Evolutionary conservation across 108 stramenopile species (phyloP), one percentile per base, ranked within the genome.

Genomic region (Nitzschia putrida): DNA sequence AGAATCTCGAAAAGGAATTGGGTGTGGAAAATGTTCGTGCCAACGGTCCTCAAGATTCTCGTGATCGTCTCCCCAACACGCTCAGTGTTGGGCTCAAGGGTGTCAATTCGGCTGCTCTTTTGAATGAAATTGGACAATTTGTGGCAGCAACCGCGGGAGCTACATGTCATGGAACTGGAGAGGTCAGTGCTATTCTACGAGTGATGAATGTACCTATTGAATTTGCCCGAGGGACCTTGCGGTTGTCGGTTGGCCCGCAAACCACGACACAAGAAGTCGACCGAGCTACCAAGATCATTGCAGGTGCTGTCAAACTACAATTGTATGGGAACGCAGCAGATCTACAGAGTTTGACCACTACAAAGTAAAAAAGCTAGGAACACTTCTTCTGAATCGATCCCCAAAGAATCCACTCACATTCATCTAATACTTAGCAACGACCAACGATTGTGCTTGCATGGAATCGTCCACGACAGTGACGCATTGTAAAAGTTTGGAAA

Each of bases 131-230:
- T 50, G 80, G 84, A 18, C 71, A 87, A 51, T 21, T 53, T 8
- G 93, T 99, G 3, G 96, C 97, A 0, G 91, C 89, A 25, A 88
- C 88, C 49, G 97, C 96, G 2, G 96, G 96, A 8, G 90, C 96
- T 18, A 91, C 97, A 8, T 98, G 97, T 76, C 95, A 97, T 68
- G 81, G 84, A 43, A 61, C 72, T 54, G 66, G 65, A 9, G 57
- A 78, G 13, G 67, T 95, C 10, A 94, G 92, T 12, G 67, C 86
- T 29, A 89, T 99, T 2, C 78, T 98, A 53, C 58, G 63, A 61
- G 97, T 97, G 39, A 97, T 98, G 95, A 66, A 85, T 56, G 90
- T 98, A 0, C 87, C 85, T 2, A 54, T 66, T 23, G 80, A 87
- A 25, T 84, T 76, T 77, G 97, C 93, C 3, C 51, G 80, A 7